Conservation (phyloP, 2,329 filamentous ascomycete species). For the Xylariaceae sp. region DNA sequence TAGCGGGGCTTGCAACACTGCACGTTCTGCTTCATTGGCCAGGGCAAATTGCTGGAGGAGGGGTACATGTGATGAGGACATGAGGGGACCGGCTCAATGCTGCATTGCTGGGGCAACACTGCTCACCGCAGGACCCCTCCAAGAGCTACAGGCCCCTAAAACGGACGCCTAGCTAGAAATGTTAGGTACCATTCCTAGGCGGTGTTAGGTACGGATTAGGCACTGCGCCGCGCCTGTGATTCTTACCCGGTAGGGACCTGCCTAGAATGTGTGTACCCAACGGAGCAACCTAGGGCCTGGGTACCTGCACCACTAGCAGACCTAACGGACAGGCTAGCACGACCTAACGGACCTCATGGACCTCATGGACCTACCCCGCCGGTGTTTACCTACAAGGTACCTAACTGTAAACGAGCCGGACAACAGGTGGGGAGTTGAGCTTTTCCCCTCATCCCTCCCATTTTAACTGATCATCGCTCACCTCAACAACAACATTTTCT, state of each 20-base stretch:
- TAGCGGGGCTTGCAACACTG: constrained; percentile 17
- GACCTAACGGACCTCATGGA: background rate
- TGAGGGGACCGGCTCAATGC: background rate
- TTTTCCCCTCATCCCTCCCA: background rate
- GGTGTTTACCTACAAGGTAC: background rate
- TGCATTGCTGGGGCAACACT: background rate
- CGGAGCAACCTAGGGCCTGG: too few species aligned
- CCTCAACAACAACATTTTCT: background rate
- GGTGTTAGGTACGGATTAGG: too few species aligned
- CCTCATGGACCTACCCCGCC: background rate
- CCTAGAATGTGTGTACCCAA: too few species aligned
- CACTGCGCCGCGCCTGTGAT: too few species aligned
- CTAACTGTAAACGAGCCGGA: background rate
- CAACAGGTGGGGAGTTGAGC: background rate
- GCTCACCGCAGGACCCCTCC: background rate
- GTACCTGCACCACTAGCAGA: too few species aligned
- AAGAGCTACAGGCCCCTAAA: background rate
- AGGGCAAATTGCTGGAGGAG: constrained; percentile 6
- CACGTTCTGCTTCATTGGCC: constrained; percentile 16
- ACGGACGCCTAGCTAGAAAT: too few species aligned
- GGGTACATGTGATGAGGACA: too few species aligned
- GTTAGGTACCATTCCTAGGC: too few species aligned
- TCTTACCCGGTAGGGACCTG: too few species aligned
- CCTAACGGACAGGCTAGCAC: too few species aligned
- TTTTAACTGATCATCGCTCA: background rate